Conservation (phyloP, 2,329 filamentous ascomycete species). For the Ascochyta viciae-villosae region DNA sequence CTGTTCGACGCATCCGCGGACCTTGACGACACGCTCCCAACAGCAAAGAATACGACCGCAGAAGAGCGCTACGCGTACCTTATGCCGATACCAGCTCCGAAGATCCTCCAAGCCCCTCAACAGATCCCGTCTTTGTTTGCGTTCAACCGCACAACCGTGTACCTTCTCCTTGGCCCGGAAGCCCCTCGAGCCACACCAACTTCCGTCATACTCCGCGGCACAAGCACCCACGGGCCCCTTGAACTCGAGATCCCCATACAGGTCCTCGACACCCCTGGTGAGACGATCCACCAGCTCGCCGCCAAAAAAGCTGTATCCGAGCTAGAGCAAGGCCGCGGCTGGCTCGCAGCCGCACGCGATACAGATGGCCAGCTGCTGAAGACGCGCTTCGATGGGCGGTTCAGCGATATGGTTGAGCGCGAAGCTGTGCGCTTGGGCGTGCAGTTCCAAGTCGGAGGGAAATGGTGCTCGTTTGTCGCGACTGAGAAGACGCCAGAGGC, state of each 20-base stretch:
- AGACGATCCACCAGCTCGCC: slow-evolving; percentile 73
- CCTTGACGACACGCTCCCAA: slow-evolving; percentile 18
- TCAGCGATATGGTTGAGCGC: slow-evolving; percentile 66
- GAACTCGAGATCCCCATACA: slow-evolving; percentile 70
- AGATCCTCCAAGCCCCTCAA: slow-evolving; percentile 69
- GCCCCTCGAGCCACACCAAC: slow-evolving; percentile 57
- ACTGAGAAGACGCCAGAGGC: slow-evolving; percentile 54
- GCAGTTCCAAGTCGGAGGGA: slow-evolving; percentile 70
- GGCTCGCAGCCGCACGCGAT: slow-evolving; percentile 56
- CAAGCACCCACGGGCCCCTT: slow-evolving; percentile 64
- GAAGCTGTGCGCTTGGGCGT: slow-evolving; percentile 72
- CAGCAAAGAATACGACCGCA: slow-evolving; percentile 31
- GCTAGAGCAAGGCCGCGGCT: slow-evolving; percentile 73
- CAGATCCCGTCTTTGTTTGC: slow-evolving; percentile 70
- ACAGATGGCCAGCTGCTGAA: slow-evolving; percentile 49
- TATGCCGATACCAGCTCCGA: slow-evolving; percentile 61
- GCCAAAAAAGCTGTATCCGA: slow-evolving; percentile 72
- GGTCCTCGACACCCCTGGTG: slow-evolving; percentile 52
- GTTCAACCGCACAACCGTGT: slow-evolving; percentile 70
- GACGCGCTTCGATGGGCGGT: slow-evolving; percentile 55
- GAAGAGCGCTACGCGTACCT: slow-evolving; percentile 58
- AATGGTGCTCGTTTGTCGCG: slow-evolving; percentile 77
- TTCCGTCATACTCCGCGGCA: slow-evolving; percentile 66
- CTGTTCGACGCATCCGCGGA: slow-evolving; percentile 1
- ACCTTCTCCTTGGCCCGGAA: slow-evolving; percentile 67